Conservation (phyloP, 106 monocot genomes). For the Hemerocallis citrina region DNA sequence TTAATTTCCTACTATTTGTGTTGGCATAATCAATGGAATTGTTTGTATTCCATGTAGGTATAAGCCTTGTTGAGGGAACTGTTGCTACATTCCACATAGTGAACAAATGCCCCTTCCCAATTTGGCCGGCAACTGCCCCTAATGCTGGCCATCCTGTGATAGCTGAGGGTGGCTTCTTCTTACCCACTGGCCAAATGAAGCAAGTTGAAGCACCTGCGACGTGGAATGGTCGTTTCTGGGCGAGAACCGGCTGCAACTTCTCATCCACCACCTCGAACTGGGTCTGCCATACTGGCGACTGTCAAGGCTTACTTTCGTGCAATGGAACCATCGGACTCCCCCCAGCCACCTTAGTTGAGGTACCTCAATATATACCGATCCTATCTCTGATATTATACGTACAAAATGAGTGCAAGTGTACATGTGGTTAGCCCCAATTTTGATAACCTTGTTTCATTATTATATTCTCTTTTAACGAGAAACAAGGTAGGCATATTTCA, state of each 20-base stretch:
- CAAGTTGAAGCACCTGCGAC: slow-evolving; percentile 29
- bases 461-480: too few relatives aligned
- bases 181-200: slow-evolving; percentile 25
- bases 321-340: slow-evolving; percentile 58
- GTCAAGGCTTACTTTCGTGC: slow-evolving; percentile 43
- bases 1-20: not conserved
- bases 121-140: slow-evolving; percentile 60
- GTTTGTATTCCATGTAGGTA: not conserved
- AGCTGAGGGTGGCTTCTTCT: slow-evolving; percentile 58
- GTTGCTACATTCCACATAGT: slow-evolving; percentile 23
- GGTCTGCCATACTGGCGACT: slow-evolving; percentile 63
- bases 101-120: slow-evolving; percentile 60
- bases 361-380: slow-evolving; percentile 4
- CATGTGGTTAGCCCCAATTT: too few relatives aligned
- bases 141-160: slow-evolving; percentile 49
- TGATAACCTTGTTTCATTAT: too few relatives aligned
- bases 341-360: slow-evolving; percentile 66
- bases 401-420: too few relatives aligned
- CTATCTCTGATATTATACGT: too few relatives aligned
- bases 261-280: not conserved
- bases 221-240: slow-evolving; percentile 75
- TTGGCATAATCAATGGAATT: not conserved
- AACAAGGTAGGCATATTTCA: too few relatives aligned
- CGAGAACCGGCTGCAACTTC: slow-evolving; percentile 59
- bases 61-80: slow-evolving; percentile 4